Percentiles rank a stretch among this genome's conserved stretches.
Conservation (phyloP, 2,329 filamentous ascomycete genomes). For the Clonostachys solani region DNA sequence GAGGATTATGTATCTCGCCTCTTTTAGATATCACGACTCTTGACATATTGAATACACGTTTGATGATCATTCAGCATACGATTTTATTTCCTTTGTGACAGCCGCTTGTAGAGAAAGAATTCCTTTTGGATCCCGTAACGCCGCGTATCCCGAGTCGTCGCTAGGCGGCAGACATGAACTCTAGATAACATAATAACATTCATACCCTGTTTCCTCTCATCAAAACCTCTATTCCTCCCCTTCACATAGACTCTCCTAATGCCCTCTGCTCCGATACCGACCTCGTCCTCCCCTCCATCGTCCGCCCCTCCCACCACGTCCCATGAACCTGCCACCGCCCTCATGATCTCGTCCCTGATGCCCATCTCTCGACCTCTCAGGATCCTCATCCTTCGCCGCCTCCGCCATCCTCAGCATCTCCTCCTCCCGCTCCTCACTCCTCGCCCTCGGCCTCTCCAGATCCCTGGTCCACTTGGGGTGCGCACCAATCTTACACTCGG, state of each 20-base stretch:
- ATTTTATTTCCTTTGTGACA: too few relatives aligned
- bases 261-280: slow-evolving; percentile 27
- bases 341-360: slow-evolving; percentile 15
- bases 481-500: slow-evolving; percentile 70
- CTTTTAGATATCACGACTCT: too few relatives aligned
- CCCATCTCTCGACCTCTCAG: slow-evolving; percentile 22
- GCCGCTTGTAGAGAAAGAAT: too few relatives aligned
- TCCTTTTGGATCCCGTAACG: too few relatives aligned
- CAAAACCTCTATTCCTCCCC: too few relatives aligned
- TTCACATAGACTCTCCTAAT: slow-evolving; percentile 8
- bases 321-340: slow-evolving; percentile 19
- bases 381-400: slow-evolving; percentile 24
- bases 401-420: slow-evolving; percentile 33
- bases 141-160: too few relatives aligned
- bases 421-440: slow-evolving; percentile 60
- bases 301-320: slow-evolving; percentile 26
- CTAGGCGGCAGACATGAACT: too few relatives aligned
- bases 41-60: too few relatives aligned
- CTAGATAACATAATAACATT: too few relatives aligned
- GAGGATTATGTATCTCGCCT: too few relatives aligned
- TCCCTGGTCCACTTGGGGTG: slow-evolving; percentile 81
- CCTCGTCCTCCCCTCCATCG: slow-evolving; percentile 27
- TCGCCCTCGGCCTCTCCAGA: slow-evolving; percentile 70
- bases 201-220: too few relatives aligned
- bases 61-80: too few relatives aligned